These are phyloP conservation scores for Erucastrum elatum DNA, from an alignment of 345 rosid species.

Conservation along the genomic window DNA sequence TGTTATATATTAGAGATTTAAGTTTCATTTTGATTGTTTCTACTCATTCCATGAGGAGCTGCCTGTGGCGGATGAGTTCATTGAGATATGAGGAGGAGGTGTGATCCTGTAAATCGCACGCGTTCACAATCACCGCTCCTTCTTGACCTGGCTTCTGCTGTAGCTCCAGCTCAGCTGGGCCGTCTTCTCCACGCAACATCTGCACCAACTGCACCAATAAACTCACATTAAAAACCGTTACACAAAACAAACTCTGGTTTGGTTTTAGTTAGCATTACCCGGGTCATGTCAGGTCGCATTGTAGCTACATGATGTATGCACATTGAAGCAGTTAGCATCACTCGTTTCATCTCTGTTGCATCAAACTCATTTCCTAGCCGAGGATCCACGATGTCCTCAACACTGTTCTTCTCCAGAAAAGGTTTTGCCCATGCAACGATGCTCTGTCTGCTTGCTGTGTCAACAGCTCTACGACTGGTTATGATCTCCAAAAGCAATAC, in stretches of 20 bases:
- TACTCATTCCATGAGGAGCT: constrained; percentile 72
- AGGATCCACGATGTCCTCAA: constrained; percentile 61
- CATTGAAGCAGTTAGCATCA: constrained; percentile 66
- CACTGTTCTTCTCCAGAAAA: constrained; percentile 50
- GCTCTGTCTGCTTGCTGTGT: constrained; percentile 64
- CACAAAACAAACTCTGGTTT: background rate
- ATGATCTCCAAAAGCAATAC: constrained; percentile 84
- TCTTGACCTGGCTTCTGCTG: constrained; percentile 49
- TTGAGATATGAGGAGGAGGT: constrained; percentile 60
- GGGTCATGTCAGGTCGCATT: constrained; percentile 73
- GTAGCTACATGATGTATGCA: constrained; percentile 66
- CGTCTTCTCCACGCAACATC: constrained; percentile 65
- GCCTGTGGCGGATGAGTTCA: constrained; percentile 70
- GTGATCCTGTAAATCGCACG: constrained; percentile 66
- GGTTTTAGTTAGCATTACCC: constrained; percentile 36
- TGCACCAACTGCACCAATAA: constrained; percentile 46
- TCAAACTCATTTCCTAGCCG: constrained; percentile 54
- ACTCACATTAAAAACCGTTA: background rate
- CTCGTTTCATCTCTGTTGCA: constrained; percentile 60
- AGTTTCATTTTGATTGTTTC: background rate
- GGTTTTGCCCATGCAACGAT: constrained; percentile 93
- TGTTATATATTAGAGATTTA: background rate
- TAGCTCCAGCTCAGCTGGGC: constrained; percentile 43
- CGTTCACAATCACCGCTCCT: constrained; percentile 46
- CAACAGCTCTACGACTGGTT: constrained; percentile 88